Conservation (phyloP, 371 early-diverging fungal genomes). For the Nematocida minor region DNA sequence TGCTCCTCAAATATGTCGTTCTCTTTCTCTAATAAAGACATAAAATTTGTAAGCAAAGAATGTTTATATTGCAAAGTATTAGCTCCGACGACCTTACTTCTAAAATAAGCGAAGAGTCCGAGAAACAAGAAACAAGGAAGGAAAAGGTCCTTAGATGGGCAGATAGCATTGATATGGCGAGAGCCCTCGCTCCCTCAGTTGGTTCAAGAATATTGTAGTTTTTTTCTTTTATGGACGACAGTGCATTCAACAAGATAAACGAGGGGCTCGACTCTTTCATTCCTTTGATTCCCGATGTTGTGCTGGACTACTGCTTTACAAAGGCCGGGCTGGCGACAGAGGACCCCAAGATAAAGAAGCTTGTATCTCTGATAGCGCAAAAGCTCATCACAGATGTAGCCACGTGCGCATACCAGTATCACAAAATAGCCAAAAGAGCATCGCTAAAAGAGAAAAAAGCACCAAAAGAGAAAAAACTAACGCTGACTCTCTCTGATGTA, state of each 20-base stretch:
- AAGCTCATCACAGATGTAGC: conserved; percentile 65
- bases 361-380: conserved; percentile 63
- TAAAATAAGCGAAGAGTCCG: not conserved
- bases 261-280: conserved; percentile 60
- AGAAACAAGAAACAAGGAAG: conserved; percentile 8
- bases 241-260: conserved; percentile 62
- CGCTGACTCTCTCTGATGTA: conserved; percentile 63
- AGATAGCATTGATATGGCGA: conserved; percentile 80
- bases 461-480: conserved; percentile 64
- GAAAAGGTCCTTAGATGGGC: conserved; percentile 40
- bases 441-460: conserved; percentile 65
- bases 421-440: conserved; percentile 64
- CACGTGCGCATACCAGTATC: conserved; percentile 62
- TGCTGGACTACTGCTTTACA: conserved; percentile 83
- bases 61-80: conserved; percentile 22
- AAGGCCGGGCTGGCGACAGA: conserved; percentile 83
- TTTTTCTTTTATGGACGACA: conserved; percentile 61
- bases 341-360: conserved; percentile 62
- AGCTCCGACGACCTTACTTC: conserved; percentile 1
- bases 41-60: not conserved
- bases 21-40: conserved; percentile 49
- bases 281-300: conserved; percentile 77
- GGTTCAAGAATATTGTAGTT: conserved; percentile 20
- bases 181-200: conserved; percentile 72
- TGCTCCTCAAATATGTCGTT: conserved; percentile 58